A percentile compares a stretch with the other conserved stretches of the same genome.
These are phyloP conservation scores for Ustilago cynodontis DNA, from an alignment of 1,284 basidiomycete genomes.

Conservation along the genomic window DNA sequence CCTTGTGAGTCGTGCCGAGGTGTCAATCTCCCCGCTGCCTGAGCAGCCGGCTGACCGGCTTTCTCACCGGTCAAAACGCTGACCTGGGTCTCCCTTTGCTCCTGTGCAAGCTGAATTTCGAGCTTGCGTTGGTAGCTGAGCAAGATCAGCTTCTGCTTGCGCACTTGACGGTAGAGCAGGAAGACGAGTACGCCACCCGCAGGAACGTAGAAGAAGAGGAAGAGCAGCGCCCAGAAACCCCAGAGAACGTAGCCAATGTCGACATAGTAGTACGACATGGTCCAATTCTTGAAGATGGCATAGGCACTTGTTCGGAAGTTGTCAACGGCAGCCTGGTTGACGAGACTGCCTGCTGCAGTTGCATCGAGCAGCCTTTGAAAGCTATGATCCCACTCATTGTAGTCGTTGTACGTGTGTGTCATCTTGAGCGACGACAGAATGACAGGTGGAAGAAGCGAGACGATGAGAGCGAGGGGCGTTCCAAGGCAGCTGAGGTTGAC, in stretches of 20 bases:
- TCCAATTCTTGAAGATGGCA: conserved; percentile 36
- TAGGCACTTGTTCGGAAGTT: conserved; percentile 23
- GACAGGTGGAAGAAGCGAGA: conserved; percentile 37
- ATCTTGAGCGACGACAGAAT: conserved; percentile 29
- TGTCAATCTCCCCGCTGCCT: not conserved
- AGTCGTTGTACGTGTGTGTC: conserved; percentile 19
- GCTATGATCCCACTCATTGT: conserved; percentile 21
- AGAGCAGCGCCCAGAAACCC: conserved; percentile 54
- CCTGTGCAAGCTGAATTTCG: conserved; percentile 27
- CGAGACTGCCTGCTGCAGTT: not conserved
- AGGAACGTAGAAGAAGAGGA: conserved; percentile 59
- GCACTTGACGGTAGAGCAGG: conserved; percentile 45
- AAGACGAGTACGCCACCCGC: conserved; percentile 55
- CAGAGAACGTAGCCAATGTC: conserved; percentile 52
- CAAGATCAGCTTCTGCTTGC: conserved; percentile 35
- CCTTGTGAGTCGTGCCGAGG: not conserved
- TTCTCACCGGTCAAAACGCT: conserved; percentile 21
- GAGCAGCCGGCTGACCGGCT: not conserved
- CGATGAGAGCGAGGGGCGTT: conserved; percentile 45
- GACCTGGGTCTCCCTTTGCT: conserved; percentile 23
- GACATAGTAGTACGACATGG: conserved; percentile 39
- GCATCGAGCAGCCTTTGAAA: conserved; percentile 15
- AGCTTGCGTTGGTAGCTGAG: conserved; percentile 40
- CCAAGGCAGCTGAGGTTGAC: conserved; percentile 58
- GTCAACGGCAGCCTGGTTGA: conserved; percentile 17